Base-by-base conservation (phyloP, 2,329 filamentous ascomycete species). In the Paracoccidioides lutzii region DNA sequence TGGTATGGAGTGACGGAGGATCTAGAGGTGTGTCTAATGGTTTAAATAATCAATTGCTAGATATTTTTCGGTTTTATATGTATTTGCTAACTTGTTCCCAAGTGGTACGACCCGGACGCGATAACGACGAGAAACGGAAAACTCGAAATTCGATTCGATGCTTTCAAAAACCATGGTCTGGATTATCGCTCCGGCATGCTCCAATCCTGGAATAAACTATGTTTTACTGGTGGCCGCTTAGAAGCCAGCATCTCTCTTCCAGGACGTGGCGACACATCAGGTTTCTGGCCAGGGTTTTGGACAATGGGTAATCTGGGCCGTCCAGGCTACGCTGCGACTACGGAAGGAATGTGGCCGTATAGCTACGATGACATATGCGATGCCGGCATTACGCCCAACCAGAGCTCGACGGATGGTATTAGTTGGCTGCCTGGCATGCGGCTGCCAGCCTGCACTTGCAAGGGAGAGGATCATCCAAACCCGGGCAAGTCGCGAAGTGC, bases 281-380 rank as follows among this genome's bases (percentile, higher is more conserved):
- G 84, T 56, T 84, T 87, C 69, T 88, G 84, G 84, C 84, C 84
- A 44, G 84, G 84, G 68, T 85, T 87, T 68, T 88, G 84, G 84
- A 76, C 83, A 0, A 86, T 88, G 82, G 84, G 84, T 4, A 88
- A 88, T 63, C 75, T 88, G 28, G 84, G 81, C 41, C 77, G 84
- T 60, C 81, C 84, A 32, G 84, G 84, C 10, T 85, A 85, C 67
- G 76, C 81, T 37, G 80, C 82, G 8, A 85, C 83, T 1, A 87
- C 83, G 0, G 84, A 88, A 59, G 84, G 84, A 4, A 75, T 86
- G 67, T 88, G 84, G 84, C 84, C 84, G 0, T 88, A 87, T 71
- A 85, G 81, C 61, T 88, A 88, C 65, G 76, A 81, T 60, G 78
- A 87, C 61, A 69, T 77, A 45, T 88, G 85, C 63, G 85, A 88